Evolutionary conservation across 2,329 filamentous ascomycete species (phyloP), one percentile per base, ranked within the genome.

Genomic region (Pseudogymnoascus sp.): DNA sequence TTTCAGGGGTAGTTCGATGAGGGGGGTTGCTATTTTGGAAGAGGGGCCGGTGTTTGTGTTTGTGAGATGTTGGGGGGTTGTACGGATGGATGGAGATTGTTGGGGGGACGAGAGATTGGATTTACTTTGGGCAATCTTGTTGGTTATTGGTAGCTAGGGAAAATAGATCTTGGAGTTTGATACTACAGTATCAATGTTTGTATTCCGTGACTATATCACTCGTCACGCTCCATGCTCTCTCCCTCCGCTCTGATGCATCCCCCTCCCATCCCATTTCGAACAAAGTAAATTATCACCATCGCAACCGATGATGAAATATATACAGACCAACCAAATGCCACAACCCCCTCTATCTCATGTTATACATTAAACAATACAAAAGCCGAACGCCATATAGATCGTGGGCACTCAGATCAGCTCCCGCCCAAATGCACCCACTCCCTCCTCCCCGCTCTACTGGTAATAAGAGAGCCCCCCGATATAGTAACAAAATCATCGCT

Each of bases 361-460:
- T 51, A 51, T 51, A 51, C 45, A 51, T 51, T 51, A 51, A 51
- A 51, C 23, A 51, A 51, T 51, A 51, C 45, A 51, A 40, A 51
- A 47, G 45, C 23, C 45, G 14, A 29, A 51, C 45, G 45, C 45
- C 45, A 23, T 51, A 51, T 29, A 7, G 23, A 16, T 11, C 6
- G 6, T 10, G 23, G 14, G 14, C 45, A 51, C 11, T 29, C 29
- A 29, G 29, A 4, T 21, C 45, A 47, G n/a, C 40, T n/a, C 45
- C 45, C 4, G n/a, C 45, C 29, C 8, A 51, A 42, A 51, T 51
- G 45, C 45, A 8, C 45, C 45, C 45, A 29, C 45, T 18, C 39
- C 16, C n/a, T n/a, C 7, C 39, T 3, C 7, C 6, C 45, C 45
- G 45, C 45, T 51, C 45, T 16, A 10, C 45, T 51, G 45, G 45